phyloP scores from a whole-genome alignment of 2,329 filamentous ascomycete genomes.

The Graphilbum fragrans region DNA sequence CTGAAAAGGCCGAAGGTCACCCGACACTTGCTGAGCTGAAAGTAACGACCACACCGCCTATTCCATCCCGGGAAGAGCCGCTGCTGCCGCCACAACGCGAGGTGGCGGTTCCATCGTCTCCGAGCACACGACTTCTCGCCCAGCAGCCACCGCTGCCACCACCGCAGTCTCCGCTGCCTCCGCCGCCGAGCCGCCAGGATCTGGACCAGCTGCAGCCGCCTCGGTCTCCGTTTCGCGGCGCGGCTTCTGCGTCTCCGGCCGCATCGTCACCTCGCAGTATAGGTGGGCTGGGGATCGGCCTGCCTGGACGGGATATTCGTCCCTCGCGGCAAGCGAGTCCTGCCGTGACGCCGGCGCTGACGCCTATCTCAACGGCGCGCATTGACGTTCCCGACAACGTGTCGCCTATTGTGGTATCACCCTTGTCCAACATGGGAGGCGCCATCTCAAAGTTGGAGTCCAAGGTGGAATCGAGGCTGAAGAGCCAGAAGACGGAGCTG shows the following conservation, averaged over 20 bases:
- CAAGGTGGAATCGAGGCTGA: slow-evolving; percentile 10
- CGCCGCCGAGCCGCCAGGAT: slow-evolving; percentile 1
- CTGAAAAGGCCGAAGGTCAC: slow-evolving; percentile 33
- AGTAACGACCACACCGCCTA: slow-evolving; percentile 24
- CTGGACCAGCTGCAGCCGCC: slow-evolving; percentile 5
- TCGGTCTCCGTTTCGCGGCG: background rate
- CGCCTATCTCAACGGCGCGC: background rate
- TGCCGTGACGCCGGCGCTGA: background rate
- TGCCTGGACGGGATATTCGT: slow-evolving; percentile 19
- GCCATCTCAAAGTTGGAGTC: slow-evolving; percentile 14
- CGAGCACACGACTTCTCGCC: background rate
- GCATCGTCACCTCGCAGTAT: background rate
- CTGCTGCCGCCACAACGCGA: background rate
- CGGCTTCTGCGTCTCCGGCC: background rate
- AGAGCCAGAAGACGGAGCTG: slow-evolving; percentile 2
- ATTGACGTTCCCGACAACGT: background rate
- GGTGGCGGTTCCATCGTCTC: slow-evolving; percentile 8
- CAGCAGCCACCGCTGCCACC: slow-evolving; percentile 3
- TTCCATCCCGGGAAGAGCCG: background rate
- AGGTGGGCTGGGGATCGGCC: slow-evolving; percentile 1
- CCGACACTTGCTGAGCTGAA: slow-evolving; percentile 36
- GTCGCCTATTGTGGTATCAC: background rate
- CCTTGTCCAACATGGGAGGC: slow-evolving; percentile 14
- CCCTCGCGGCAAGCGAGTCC: slow-evolving; percentile 10
- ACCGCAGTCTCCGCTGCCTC: slow-evolving; percentile 7